Conservation (phyloP, 2,329 filamentous ascomycete genomes). For the Calonectria multiphialidica region DNA sequence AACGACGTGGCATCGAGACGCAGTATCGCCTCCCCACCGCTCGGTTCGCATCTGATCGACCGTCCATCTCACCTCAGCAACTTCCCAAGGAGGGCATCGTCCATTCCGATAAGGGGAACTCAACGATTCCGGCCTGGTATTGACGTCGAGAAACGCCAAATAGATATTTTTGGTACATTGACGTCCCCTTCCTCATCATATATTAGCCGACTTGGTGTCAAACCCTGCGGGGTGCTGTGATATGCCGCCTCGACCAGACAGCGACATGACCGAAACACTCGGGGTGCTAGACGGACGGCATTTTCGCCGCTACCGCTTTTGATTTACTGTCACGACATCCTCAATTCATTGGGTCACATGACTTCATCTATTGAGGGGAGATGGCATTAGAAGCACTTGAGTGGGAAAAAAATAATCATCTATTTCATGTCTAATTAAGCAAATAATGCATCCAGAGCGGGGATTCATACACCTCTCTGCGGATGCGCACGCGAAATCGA, state of each 20-base stretch:
- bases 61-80: constrained; percentile 26
- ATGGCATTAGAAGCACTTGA: background rate
- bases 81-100: background rate
- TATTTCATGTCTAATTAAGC: constrained; percentile 23
- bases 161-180: background rate
- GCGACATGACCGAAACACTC: background rate
- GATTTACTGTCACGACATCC: background rate
- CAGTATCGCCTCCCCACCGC: background rate
- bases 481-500: constrained; percentile 26
- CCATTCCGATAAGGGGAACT: background rate
- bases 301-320: background rate
- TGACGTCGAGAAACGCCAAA: background rate
- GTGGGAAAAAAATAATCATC: constrained; percentile 11
- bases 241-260: background rate
- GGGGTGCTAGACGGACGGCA: background rate
- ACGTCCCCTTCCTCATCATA: background rate
- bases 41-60: constrained; percentile 4
- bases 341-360: background rate
- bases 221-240: background rate
- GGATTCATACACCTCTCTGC: constrained; percentile 2
- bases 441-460: constrained; percentile 17
- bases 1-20: background rate
- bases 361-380: background rate
- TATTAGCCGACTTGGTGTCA: background rate
- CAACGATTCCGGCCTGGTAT: background rate